Evolutionary conservation across 2,329 filamentous ascomycete genomes (phyloP).

Genomic region (Cordyceps militaris): DNA sequence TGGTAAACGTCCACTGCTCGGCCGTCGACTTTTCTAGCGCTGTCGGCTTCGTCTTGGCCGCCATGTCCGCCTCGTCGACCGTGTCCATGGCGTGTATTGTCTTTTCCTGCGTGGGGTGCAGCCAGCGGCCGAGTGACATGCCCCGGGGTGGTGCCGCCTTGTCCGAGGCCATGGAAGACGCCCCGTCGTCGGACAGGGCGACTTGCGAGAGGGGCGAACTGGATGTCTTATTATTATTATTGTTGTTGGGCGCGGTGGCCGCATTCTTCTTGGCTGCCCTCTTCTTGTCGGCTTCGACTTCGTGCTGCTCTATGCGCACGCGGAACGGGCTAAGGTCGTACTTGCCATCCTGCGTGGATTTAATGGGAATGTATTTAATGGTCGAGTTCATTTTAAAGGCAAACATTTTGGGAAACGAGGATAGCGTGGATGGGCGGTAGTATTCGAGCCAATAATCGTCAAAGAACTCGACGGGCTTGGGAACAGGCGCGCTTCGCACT

Average conservation of each 20-base stretch:
- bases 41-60: conserved; percentile 45
- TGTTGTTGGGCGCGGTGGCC: conserved; percentile 39
- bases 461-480: conserved; percentile 52
- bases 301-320: conserved; percentile 55
- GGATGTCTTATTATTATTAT: conserved; percentile 41
- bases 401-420: conserved; percentile 87
- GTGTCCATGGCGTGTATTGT: conserved; percentile 17
- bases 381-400: conserved; percentile 88
- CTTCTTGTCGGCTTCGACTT: conserved; percentile 56
- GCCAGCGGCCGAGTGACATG: conserved; percentile 54
- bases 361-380: conserved; percentile 72
- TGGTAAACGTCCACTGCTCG: conserved; percentile 81
- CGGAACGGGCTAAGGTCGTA: conserved; percentile 87
- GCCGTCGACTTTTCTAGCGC: conserved; percentile 69
- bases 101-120: conserved; percentile 42
- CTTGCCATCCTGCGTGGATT: conserved; percentile 61
- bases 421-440: conserved; percentile 80
- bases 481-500: conserved; percentile 29
- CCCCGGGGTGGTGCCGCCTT: conserved; percentile 33
- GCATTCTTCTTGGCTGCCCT: conserved; percentile 60
- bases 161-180: conserved; percentile 32
- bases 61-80: conserved; percentile 16
- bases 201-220: conserved; percentile 23
- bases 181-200: conserved; percentile 32
- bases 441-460: conserved; percentile 99